phyloP scores from a whole-genome alignment of 2,329 filamentous ascomycete genomes.

The Fusarium palustre region DNA sequence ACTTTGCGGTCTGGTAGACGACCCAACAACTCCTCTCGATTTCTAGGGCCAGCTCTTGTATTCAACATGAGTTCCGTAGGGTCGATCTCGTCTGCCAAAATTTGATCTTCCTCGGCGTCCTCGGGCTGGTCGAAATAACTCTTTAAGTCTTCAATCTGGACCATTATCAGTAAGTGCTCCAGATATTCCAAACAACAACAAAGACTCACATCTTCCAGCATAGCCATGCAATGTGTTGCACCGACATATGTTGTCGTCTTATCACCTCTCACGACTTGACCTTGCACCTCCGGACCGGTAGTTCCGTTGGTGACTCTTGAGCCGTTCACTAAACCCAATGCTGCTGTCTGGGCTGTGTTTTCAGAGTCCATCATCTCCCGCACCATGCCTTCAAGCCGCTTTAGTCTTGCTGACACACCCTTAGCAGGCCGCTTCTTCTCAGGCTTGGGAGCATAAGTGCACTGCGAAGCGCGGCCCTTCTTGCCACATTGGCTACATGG shows the following conservation, averaged over 20 bases:
- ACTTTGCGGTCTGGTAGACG: slow-evolving; percentile 60
- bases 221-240: slow-evolving; percentile 70
- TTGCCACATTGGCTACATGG: slow-evolving; percentile 66
- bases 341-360: slow-evolving; percentile 16
- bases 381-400: slow-evolving; percentile 69
- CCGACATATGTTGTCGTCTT: slow-evolving; percentile 65
- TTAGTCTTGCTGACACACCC: slow-evolving; percentile 66
- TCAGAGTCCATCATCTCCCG: slow-evolving; percentile 64
- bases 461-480: slow-evolving; percentile 59
- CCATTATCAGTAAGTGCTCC: slow-evolving; percentile 10
- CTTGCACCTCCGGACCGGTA: slow-evolving; percentile 47
- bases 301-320: slow-evolving; percentile 18
- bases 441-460: slow-evolving; percentile 62
- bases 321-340: not conserved
- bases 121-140: slow-evolving; percentile 66
- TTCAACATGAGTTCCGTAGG: slow-evolving; percentile 59
- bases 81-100: slow-evolving; percentile 51
- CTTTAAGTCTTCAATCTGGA: slow-evolving; percentile 69
- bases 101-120: slow-evolving; percentile 51
- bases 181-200: not conserved
- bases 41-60: slow-evolving; percentile 54
- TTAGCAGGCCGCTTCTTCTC: slow-evolving; percentile 56
- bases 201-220: slow-evolving; percentile 67
- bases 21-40: slow-evolving; percentile 60
- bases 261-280: slow-evolving; percentile 59